Evolutionary conservation across 169 alveolate species (phyloP).

Genomic region (Prorocentrum cordatum): DNA sequence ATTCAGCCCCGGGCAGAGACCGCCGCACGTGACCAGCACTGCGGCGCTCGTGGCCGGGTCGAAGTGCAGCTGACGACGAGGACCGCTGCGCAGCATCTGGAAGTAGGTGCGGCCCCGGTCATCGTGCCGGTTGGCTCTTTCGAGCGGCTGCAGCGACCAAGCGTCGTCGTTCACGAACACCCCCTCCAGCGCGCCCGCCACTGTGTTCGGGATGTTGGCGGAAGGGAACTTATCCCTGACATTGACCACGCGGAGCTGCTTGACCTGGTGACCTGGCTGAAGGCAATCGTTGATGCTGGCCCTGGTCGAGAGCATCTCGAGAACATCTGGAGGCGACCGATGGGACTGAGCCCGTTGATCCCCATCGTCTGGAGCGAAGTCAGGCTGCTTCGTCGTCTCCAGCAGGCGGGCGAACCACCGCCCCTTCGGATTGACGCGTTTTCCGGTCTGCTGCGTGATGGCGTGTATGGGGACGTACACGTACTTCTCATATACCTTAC

Average conservation of each 20-base stretch:
- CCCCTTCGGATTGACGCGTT: slow-evolving; percentile 62
- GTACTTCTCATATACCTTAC: not conserved
- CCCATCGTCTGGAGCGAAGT: not conserved
- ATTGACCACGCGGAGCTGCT: slow-evolving; percentile 9
- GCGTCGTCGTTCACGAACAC: not conserved
- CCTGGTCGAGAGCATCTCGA: not conserved
- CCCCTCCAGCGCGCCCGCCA: slow-evolving; percentile 29
- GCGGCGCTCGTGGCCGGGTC: slow-evolving; percentile 31
- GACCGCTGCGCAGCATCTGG: slow-evolving; percentile 61
- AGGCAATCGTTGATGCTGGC: slow-evolving; percentile 49
- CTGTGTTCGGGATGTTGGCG: not conserved
- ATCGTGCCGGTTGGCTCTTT: slow-evolving; percentile 51
- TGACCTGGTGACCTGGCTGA: not conserved
- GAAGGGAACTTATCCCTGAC: slow-evolving; percentile 30
- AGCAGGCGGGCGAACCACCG: slow-evolving; percentile 65
- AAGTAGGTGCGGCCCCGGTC: slow-evolving; percentile 51
- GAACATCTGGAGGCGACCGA: too few relatives aligned
- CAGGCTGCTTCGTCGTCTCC: slow-evolving; percentile 48
- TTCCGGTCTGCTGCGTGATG: slow-evolving; percentile 49
- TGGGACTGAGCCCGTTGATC: too few relatives aligned
- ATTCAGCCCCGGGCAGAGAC: slow-evolving; percentile 32
- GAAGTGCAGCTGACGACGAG: slow-evolving; percentile 16
- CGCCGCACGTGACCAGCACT: slow-evolving; percentile 39
- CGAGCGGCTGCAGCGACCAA: slow-evolving; percentile 44
- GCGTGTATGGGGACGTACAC: slow-evolving; percentile 61